Evolutionary conservation across 1,284 basidiomycete genomes (phyloP).

Genomic region (Agaricales sp.): DNA sequence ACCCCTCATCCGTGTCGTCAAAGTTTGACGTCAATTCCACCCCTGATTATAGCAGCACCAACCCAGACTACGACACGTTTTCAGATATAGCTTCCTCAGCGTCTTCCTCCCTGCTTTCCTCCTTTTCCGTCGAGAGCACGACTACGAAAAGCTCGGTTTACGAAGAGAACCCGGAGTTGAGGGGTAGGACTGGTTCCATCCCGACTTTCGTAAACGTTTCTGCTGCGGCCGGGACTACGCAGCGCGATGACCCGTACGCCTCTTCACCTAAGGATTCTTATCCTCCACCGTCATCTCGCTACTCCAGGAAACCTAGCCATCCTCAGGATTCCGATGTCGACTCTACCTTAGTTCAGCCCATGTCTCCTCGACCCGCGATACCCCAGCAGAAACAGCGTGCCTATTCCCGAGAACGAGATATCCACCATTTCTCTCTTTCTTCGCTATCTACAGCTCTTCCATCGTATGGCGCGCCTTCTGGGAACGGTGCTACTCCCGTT

Average conservation of each 20-base stretch:
- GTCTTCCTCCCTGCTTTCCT: not conserved
- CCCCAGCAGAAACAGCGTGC: not conserved
- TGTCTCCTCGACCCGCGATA: not conserved
- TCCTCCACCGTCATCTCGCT: not conserved
- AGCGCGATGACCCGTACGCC: not conserved
- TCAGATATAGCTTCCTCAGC: not conserved
- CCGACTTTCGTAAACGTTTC: conserved; percentile 1
- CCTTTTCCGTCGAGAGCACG: not conserved
- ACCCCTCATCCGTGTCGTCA: not conserved
- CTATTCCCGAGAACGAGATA: not conserved
- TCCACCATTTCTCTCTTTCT: not conserved
- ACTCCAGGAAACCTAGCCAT: not conserved
- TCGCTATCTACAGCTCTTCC: not conserved
- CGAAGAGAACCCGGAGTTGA: not conserved
- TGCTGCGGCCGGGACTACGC: not conserved
- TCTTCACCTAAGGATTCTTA: not conserved
- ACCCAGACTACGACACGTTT: not conserved
- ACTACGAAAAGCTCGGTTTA: not conserved
- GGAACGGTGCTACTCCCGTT: not conserved
- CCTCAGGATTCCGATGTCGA: not conserved
- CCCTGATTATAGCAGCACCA: too few species aligned
- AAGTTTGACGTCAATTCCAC: not conserved
- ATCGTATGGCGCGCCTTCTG: not conserved
- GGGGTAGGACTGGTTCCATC: not conserved
- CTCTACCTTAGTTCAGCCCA: not conserved